Evolutionary conservation across 2,329 filamentous ascomycete genomes (phyloP).

Genomic region (Raffaelea albimanens): DNA sequence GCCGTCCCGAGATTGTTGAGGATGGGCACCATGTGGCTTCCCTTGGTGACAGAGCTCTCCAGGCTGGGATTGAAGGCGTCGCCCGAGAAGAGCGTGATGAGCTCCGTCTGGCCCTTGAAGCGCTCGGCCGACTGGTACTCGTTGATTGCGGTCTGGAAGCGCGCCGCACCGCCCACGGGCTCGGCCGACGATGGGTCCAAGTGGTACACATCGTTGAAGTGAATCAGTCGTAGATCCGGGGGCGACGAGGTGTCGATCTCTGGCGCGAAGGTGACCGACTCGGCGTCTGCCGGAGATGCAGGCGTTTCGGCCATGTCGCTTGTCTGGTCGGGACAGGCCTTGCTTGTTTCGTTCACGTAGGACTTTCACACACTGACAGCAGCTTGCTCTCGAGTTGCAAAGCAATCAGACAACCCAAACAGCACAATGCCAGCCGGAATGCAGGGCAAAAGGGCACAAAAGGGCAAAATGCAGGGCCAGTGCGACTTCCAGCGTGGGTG

Average conservation of each 20-base stretch:
- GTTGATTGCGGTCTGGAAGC: constrained; percentile 71
- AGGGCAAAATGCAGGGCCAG: too few relatives aligned
- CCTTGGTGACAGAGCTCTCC: constrained; percentile 84
- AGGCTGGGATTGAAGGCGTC: constrained; percentile 89
- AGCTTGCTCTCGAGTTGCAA: too few relatives aligned
- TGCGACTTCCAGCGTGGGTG: too few relatives aligned
- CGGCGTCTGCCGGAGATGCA: not conserved
- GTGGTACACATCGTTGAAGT: constrained; percentile 94
- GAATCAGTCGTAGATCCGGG: constrained; percentile 71
- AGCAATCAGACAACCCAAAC: too few relatives aligned
- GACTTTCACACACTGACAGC: too few relatives aligned
- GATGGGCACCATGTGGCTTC: constrained; percentile 79
- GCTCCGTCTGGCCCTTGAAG: constrained; percentile 53
- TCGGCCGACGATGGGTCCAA: constrained; percentile 67
- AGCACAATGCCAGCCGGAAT: too few relatives aligned
- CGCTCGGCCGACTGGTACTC: constrained; percentile 58
- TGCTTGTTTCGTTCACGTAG: not conserved
- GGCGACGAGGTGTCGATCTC: constrained; percentile 16
- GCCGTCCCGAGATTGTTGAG: constrained; percentile 70
- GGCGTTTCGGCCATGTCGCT: too few relatives aligned
- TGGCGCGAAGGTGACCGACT: constrained; percentile 21
- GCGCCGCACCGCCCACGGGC: constrained; percentile 69
- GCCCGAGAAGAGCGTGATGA: constrained; percentile 78
- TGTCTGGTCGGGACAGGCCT: too few relatives aligned
- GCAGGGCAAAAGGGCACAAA: too few relatives aligned